phyloP scores from a whole-genome alignment of 441 rosid genomes.

The Breynia disticha region DNA sequence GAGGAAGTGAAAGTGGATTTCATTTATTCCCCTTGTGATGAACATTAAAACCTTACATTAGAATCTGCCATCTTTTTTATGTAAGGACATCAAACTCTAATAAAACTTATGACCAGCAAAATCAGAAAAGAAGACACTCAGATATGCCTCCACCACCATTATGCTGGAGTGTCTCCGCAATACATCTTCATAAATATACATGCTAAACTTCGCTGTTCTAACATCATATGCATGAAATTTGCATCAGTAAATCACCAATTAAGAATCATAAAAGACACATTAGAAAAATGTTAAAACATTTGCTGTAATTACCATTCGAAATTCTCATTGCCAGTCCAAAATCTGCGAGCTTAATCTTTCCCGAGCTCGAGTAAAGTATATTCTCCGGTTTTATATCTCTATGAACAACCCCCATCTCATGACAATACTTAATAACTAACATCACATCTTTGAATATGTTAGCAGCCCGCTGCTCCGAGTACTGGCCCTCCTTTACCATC shows the following conservation, averaged over 20 bases:
- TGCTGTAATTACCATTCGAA: slow-evolving; percentile 44
- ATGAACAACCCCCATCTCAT: slow-evolving; percentile 95
- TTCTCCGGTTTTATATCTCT: slow-evolving; percentile 95
- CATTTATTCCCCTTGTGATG: too few species aligned
- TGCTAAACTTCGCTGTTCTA: slow-evolving; percentile 5
- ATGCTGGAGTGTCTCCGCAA: too few species aligned
- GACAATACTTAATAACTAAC: slow-evolving; percentile 79
- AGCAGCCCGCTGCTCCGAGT: slow-evolving; percentile 78
- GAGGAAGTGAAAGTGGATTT: too few species aligned
- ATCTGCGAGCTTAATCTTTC: slow-evolving; percentile 90
- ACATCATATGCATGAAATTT: slow-evolving; percentile 7
- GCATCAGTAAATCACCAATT: background rate
- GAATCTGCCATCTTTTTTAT: too few species aligned
- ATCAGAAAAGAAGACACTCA: too few species aligned
- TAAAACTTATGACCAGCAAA: too few species aligned
- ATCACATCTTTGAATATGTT: slow-evolving; percentile 79
- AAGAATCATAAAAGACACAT: slow-evolving; percentile 1
- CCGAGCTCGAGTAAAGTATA: slow-evolving; percentile 55
- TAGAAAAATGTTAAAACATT: slow-evolving; percentile 1
- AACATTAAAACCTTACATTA: too few species aligned
- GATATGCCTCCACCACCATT: too few species aligned
- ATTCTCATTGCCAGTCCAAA: slow-evolving; percentile 96
- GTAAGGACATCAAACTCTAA: too few species aligned
- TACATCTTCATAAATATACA: too few species aligned
- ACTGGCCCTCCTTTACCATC: slow-evolving; percentile 50